These are phyloP conservation scores for Pilasporangium apinafurcum DNA, from an alignment of 352 stramenopile species.

Conservation along the genomic window DNA sequence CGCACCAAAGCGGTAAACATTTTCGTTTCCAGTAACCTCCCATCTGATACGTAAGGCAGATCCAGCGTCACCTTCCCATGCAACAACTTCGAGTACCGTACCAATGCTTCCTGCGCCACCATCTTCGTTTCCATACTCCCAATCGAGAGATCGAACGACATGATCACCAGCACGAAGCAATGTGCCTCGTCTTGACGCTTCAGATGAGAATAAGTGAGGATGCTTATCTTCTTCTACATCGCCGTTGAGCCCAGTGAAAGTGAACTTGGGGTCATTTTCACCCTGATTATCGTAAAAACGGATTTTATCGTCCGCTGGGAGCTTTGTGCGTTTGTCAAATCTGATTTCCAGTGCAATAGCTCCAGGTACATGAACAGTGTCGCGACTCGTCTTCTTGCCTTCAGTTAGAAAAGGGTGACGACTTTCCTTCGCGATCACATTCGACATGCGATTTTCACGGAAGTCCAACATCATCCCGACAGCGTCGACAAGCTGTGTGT, in stretches of 20 bases:
- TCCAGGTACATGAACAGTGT: slow-evolving; percentile 29
- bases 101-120: slow-evolving; percentile 51
- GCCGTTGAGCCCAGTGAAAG: slow-evolving; percentile 27
- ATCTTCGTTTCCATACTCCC: slow-evolving; percentile 72
- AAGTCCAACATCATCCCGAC: slow-evolving; percentile 57
- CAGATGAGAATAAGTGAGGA: slow-evolving; percentile 32
- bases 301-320: slow-evolving; percentile 24
- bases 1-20: slow-evolving; percentile 60
- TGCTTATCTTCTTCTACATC: slow-evolving; percentile 13
- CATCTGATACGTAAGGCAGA: slow-evolving; percentile 57
- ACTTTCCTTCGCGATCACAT: slow-evolving; percentile 45
- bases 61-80: slow-evolving; percentile 38
- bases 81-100: slow-evolving; percentile 41
- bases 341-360: slow-evolving; percentile 62
- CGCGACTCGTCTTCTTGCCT: background rate
- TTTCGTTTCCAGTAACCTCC: slow-evolving; percentile 21
- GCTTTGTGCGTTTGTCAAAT: slow-evolving; percentile 52
- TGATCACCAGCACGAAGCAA: slow-evolving; percentile 34
- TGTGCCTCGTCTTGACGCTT: slow-evolving; percentile 15
- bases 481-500: slow-evolving; percentile 49
- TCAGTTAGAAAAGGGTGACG: slow-evolving; percentile 23
- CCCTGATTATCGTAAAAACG: slow-evolving; percentile 19
- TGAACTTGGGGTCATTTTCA: background rate
- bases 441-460: slow-evolving; percentile 19
- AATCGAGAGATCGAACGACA: slow-evolving; percentile 59